Evolutionary conservation across 208 protist genomes (phyloP).

Genomic region (Phytomonas sp.): DNA sequence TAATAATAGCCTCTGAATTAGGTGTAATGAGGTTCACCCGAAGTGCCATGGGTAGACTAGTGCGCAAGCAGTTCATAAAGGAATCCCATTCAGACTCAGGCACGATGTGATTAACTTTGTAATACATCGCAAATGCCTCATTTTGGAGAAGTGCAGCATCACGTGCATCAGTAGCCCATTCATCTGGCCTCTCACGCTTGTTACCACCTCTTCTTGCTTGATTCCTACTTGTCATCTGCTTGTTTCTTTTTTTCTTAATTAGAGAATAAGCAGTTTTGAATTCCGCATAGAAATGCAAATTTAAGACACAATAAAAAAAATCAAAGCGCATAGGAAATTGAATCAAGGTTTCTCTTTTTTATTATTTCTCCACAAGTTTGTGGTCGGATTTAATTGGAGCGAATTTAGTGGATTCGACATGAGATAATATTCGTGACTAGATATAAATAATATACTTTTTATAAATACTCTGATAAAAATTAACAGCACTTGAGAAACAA

Average conservation of each 20-base stretch:
- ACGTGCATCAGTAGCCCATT: conserved; percentile 59
- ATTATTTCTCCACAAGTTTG: not conserved
- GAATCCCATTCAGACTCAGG: conserved; percentile 45
- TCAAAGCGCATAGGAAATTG: not conserved
- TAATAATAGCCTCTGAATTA: conserved; percentile 21
- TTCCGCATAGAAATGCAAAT: conserved; percentile 7
- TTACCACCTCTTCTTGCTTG: conserved; percentile 55
- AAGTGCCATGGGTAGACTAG: conserved; percentile 62
- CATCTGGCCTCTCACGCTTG: conserved; percentile 49
- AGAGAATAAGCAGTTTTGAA: not conserved
- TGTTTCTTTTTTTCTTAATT: conserved; percentile 6
- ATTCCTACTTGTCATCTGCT: conserved; percentile 47
- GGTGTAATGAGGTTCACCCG: conserved; percentile 41
- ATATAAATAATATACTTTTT: not conserved
- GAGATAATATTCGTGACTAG: not conserved
- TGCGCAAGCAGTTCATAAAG: conserved; percentile 54
- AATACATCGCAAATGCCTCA: conserved; percentile 56
- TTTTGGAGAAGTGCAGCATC: conserved; percentile 52
- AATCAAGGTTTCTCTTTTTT: conserved; percentile 1
- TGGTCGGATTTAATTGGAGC: not conserved
- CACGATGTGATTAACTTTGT: conserved; percentile 51
- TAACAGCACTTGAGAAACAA: not conserved
- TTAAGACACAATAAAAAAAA: not conserved
- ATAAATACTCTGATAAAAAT: not conserved
- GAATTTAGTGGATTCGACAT: not conserved